Evolutionary conservation across 345 rosid genomes (phyloP).

Genomic region (Euphorbia pulcherrima): DNA sequence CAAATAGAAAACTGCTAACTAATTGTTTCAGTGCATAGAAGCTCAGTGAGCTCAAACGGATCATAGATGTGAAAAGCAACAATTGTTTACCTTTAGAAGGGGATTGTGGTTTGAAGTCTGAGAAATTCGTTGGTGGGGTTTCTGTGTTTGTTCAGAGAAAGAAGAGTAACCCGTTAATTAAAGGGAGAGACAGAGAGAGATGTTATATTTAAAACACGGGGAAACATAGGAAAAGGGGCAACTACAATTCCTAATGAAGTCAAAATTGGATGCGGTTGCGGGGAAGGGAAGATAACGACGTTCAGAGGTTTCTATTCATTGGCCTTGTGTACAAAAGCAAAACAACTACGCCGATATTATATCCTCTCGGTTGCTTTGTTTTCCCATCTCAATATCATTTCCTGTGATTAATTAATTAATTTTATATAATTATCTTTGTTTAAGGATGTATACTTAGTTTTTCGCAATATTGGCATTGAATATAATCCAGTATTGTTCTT

Average conservation of each 20-base stretch:
- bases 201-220: neutral
- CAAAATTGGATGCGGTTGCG: slow-evolving; percentile 11
- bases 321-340: neutral
- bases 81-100: neutral
- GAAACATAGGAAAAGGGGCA: neutral
- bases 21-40: neutral
- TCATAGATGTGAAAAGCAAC: neutral
- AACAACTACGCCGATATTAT: neutral
- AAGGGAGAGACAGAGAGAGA: neutral
- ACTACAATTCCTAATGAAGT: slow-evolving; percentile 5
- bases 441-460: too few relatives aligned
- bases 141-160: neutral
- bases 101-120: neutral
- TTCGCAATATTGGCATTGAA: too few relatives aligned
- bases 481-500: too few relatives aligned
- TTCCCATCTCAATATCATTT: neutral
- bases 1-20: neutral
- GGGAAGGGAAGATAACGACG: slow-evolving; percentile 1
- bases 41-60: neutral
- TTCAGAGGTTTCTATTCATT: neutral
- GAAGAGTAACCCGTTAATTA: neutral
- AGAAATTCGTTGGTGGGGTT: neutral
- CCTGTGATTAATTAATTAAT: too few relatives aligned
- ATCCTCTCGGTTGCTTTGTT: neutral
- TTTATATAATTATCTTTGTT: too few relatives aligned